Evolutionary conservation across 1,139 yeast genomes (phyloP).

Genomic region (Keqinozyma sinolaborantium): DNA sequence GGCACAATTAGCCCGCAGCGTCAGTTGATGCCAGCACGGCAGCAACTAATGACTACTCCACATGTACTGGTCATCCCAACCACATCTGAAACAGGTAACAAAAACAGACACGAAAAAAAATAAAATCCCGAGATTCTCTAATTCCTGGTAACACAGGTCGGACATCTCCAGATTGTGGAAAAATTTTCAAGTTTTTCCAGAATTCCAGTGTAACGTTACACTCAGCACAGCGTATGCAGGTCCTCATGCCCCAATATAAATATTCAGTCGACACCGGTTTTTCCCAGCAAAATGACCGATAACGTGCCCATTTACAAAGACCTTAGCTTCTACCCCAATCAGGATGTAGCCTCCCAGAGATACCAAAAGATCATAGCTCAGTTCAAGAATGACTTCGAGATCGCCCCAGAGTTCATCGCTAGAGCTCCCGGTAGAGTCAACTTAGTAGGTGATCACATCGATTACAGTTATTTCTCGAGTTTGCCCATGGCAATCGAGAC

Average conservation of each 20-base stretch:
- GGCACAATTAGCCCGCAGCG: no score
- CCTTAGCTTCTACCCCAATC: slow-evolving; percentile 33
- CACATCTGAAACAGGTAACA: no score
- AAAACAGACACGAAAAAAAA: no score
- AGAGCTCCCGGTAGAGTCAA: slow-evolving; percentile 77
- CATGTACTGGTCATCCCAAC: no score
- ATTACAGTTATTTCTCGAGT: slow-evolving; percentile 64
- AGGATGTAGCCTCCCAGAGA: slow-evolving; percentile 20
- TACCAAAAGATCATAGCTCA: slow-evolving; percentile 17
- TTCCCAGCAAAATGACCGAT: slow-evolving; percentile 6
- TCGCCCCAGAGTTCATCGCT: slow-evolving; percentile 42
- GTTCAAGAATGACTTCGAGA: slow-evolving; percentile 19
- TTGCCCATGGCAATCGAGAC: slow-evolving; percentile 75
- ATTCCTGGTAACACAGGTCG: no score
- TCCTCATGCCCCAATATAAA: not conserved
- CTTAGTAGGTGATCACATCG: slow-evolving; percentile 73
- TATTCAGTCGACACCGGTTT: not conserved
- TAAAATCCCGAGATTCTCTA: no score
- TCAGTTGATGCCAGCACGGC: no score
- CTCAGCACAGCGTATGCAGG: not conserved
- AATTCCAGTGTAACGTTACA: slow-evolving; percentile 7
- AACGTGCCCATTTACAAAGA: slow-evolving; percentile 33
- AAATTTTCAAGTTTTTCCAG: no score
- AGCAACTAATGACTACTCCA: no score
- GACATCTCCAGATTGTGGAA: no score